A percentile compares a stretch with the other conserved stretches of the same genome.
These are phyloP conservation scores for Zalaria sp. DNA, from an alignment of 2,329 filamentous ascomycete species.

Conservation along the genomic window DNA sequence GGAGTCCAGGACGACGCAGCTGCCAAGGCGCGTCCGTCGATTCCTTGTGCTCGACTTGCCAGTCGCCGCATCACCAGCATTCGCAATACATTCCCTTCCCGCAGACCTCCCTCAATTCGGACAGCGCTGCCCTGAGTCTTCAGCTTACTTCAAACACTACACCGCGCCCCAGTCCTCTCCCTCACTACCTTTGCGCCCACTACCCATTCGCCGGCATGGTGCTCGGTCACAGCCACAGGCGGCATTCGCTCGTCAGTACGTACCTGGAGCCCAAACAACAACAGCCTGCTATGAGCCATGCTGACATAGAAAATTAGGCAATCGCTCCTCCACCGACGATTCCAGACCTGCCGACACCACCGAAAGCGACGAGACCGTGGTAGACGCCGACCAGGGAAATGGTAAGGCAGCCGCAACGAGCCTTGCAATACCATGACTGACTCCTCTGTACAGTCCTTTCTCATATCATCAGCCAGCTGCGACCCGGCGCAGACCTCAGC, in stretches of 20 bases:
- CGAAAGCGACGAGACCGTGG: constrained; percentile 50
- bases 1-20: too few species aligned
- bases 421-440: too few species aligned
- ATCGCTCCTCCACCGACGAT: constrained; percentile 28
- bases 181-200: too few species aligned
- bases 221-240: constrained; percentile 32
- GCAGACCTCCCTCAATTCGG: too few species aligned
- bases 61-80: too few species aligned
- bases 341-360: constrained; percentile 23
- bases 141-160: too few species aligned
- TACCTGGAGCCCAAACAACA: constrained; percentile 6
- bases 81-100: too few species aligned
- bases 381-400: constrained; percentile 90
- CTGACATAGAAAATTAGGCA: constrained; percentile 14
- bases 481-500: constrained; percentile 88
- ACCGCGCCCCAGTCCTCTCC: too few species aligned
- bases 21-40: too few species aligned
- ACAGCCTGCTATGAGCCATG: neutral
- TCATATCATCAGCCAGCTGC: constrained; percentile 93
- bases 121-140: too few species aligned
- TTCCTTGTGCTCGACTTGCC: too few species aligned
- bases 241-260: constrained; percentile 30
- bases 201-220: constrained; percentile 23
- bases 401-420: constrained; percentile 38
- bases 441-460: constrained; percentile 57